Conservation (phyloP, 345 rosid species). For the Bruguiera sexangula region DNA sequence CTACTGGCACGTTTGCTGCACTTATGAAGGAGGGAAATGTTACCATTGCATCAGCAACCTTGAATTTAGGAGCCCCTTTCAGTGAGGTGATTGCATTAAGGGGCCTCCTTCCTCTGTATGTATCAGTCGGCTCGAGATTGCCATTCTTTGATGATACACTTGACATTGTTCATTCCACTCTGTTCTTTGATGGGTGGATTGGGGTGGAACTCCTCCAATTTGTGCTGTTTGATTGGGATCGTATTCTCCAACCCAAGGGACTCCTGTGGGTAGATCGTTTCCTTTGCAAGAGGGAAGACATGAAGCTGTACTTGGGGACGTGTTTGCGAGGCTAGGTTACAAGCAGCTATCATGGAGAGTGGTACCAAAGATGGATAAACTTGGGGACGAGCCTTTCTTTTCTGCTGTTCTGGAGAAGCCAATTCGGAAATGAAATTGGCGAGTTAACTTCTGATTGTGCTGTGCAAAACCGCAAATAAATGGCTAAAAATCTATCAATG, state of each 20-base stretch:
- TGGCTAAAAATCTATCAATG: neutral
- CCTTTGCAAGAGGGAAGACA: conserved; percentile 43
- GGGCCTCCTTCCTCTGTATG: conserved; percentile 46
- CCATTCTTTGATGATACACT: conserved; percentile 60
- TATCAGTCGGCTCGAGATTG: conserved; percentile 48
- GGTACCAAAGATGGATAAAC: too few relatives aligned
- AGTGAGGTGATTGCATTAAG: conserved; percentile 51
- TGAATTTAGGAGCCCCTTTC: conserved; percentile 51
- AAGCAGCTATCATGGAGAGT: conserved; percentile 39
- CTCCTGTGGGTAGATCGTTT: conserved; percentile 55
- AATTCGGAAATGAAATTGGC: too few relatives aligned
- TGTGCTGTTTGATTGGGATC: conserved; percentile 48
- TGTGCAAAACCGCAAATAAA: neutral
- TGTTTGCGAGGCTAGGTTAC: conserved; percentile 44
- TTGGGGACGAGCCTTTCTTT: too few relatives aligned
- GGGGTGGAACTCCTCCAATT: conserved; percentile 43
- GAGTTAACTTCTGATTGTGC: neutral
- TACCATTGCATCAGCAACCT: conserved; percentile 39
- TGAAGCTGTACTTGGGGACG: conserved; percentile 38
- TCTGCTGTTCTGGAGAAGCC: too few relatives aligned
- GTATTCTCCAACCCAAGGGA: conserved; percentile 44
- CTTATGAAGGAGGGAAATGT: conserved; percentile 50
- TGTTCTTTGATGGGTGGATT: conserved; percentile 54
- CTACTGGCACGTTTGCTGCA: conserved; percentile 54
- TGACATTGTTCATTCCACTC: conserved; percentile 46